Conservation (phyloP, 73 alveolate genomes). For the Durusdinium trenchii region DNA sequence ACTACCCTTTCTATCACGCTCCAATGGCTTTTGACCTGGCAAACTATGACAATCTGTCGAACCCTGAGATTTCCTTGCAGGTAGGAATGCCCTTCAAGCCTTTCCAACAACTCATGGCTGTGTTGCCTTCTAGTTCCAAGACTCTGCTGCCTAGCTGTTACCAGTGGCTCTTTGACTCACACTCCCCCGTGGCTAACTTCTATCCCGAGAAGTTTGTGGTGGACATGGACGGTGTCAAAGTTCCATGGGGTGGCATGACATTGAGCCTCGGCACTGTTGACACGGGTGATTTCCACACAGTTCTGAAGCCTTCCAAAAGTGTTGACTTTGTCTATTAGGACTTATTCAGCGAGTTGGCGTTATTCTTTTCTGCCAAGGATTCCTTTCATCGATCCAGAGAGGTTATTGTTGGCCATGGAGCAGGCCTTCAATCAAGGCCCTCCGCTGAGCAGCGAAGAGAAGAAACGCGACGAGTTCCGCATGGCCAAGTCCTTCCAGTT, state of each 20-base stretch:
- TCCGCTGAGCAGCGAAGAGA: conserved; percentile 15
- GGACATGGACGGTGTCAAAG: conserved; percentile 99
- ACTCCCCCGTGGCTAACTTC: conserved; percentile 98
- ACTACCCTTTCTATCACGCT: conserved; percentile 99
- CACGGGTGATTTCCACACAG: not conserved
- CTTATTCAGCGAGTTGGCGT: not conserved
- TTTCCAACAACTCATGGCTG: conserved; percentile 96
- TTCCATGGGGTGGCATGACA: conserved; percentile 97
- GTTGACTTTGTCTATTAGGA: not conserved
- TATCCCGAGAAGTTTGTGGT: conserved; percentile 99
- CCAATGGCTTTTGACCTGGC: conserved; percentile 96
- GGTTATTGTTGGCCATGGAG: conserved; percentile 96
- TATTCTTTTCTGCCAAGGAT: conserved; percentile 52
- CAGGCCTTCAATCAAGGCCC: conserved; percentile 6
- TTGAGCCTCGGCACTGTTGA: conserved; percentile 72
- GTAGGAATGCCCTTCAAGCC: conserved; percentile 59
- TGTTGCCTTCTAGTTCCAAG: conserved; percentile 52
- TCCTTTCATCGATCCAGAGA: conserved; percentile 98
- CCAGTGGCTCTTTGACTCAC: conserved; percentile 36
- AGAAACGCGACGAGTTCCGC: conserved; percentile 50
- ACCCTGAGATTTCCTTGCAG: conserved; percentile 15
- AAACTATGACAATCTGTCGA: conserved; percentile 5
- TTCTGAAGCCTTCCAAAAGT: not conserved
- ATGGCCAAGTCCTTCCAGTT: conserved; percentile 2
- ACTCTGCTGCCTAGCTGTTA: conserved; percentile 48